Conservation (phyloP, 169 alveolate species). For the Eimeria brunetti region DNA sequence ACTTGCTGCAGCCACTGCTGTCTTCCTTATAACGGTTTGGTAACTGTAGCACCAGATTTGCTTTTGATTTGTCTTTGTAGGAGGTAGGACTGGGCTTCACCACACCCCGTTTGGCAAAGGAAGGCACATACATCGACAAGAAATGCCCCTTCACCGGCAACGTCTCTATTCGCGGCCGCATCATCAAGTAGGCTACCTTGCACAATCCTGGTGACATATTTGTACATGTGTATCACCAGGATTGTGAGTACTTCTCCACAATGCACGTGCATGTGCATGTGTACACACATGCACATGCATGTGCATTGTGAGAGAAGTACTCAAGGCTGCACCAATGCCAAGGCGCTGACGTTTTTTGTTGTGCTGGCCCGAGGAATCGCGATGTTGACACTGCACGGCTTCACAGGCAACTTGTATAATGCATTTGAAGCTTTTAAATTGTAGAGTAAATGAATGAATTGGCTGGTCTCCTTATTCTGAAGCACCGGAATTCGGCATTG, state of each 20-base stretch:
- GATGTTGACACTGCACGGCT: too few relatives aligned
- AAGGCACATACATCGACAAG: constrained; percentile 98
- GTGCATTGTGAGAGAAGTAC: too few relatives aligned
- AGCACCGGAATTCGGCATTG: neutral
- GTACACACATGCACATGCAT: neutral
- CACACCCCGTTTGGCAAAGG: constrained; percentile 99
- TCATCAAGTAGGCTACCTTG: constrained; percentile 89
- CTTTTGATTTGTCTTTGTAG: constrained; percentile 25
- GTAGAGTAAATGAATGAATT: too few relatives aligned
- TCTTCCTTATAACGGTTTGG: neutral
- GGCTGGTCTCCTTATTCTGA: neutral
- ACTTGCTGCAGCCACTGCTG: neutral
- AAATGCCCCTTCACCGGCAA: constrained; percentile 99
- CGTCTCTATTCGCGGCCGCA: constrained; percentile 98
- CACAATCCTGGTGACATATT: too few relatives aligned
- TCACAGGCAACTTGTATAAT: too few relatives aligned
- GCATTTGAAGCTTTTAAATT: too few relatives aligned
- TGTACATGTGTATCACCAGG: too few relatives aligned
- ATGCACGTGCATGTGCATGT: neutral
- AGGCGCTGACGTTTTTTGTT: neutral
- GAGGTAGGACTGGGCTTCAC: constrained; percentile 99
- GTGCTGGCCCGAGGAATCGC: neutral
- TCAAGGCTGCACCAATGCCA: too few relatives aligned
- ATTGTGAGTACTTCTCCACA: too few relatives aligned
- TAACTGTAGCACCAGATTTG: neutral